Evolutionary conservation across 768 basidiomycete species (phyloP), one percentile per base, ranked within the genome.

Genomic region (Phylloporus sp.): DNA sequence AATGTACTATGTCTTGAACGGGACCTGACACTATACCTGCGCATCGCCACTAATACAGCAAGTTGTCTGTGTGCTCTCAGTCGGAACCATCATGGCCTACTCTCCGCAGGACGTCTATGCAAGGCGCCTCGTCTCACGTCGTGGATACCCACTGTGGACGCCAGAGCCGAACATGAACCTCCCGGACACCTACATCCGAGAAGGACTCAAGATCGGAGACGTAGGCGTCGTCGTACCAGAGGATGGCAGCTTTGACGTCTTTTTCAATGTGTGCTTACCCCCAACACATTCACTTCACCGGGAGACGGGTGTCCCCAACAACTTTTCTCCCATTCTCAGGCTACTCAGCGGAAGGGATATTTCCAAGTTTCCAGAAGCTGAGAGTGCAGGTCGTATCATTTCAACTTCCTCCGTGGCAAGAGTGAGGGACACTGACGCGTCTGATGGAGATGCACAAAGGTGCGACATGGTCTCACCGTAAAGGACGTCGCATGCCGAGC

Each of bases 261-360:
- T 69, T 5, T 71, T 71, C 53, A 70, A 69, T 23, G 56, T 69
- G 1, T 66, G 59, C 34, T 48, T 66, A 9, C 60, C 65, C 28
- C 53, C 56, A 6, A 49, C 58, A 3, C 65, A 70, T 34, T n/a
- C 54, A 0, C 53, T 46, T 23, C 44, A 50, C 7, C 26, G 15
- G 31, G 42, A 38, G 23, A 45, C 37, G 0, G 52, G 56, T 1
- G 57, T 70, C 1, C 65, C 70, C 1, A 46, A 52, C 3, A 50
- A 54, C 14, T 69, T 68, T 41, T 42, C 43, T 0, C 63, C 54
- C 2, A 36, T 71, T 18, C 10, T n/a, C n/a, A n/a, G n/a, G n/a
- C n/a, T 10, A 6, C 52, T 54, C 15, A 14, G 10, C 3, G 29
- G 21, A 39, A 57, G 55, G 24, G 50, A 56, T 33, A 40, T 53